Conservation (phyloP, 495 filamentous ascomycete species). For the Extremus antarcticus region DNA sequence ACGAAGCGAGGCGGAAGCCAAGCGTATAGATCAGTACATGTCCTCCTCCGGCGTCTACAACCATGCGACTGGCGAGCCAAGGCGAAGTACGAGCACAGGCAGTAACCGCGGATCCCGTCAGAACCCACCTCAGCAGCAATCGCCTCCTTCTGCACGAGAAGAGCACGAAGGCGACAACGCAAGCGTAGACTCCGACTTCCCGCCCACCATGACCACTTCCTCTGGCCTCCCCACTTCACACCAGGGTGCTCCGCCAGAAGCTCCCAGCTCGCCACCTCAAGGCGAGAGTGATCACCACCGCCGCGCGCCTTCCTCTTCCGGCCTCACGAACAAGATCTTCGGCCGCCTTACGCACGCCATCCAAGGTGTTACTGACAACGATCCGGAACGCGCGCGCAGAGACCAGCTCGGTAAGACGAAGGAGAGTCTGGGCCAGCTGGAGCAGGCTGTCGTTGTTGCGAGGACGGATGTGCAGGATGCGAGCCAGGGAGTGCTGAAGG, state of each 20-base stretch:
- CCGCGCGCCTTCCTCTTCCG: constrained; percentile 36
- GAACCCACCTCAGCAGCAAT: constrained; percentile 17
- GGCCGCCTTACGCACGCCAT: constrained; percentile 72
- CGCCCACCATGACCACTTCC: constrained; percentile 40
- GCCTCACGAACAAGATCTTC: constrained; percentile 82
- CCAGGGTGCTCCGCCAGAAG: too few relatives aligned
- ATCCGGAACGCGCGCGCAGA: constrained; percentile 81
- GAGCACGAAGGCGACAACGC: constrained; percentile 54
- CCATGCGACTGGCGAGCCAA: constrained; percentile 30
- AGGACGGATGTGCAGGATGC: constrained; percentile 87
- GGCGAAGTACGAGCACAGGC: constrained; percentile 49
- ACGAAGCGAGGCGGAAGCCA: constrained; percentile 78
- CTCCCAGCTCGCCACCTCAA: constrained; percentile 44
- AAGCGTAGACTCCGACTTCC: constrained; percentile 89
- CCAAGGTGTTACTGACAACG: constrained; percentile 89
- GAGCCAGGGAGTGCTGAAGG: constrained; percentile 70
- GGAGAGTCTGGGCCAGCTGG: constrained; percentile 62
- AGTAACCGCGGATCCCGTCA: constrained; percentile 28
- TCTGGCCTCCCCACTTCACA: constrained; percentile 48
- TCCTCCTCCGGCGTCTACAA: constrained; percentile 49
- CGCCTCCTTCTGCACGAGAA: constrained; percentile 22
- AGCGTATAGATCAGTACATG: constrained; percentile 85
- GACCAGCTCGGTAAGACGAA: constrained; percentile 93
- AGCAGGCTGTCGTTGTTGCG: constrained; percentile 77
- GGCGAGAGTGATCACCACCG: constrained; percentile 25